A percentile compares a stretch with the other conserved stretches of the same genome.
These are phyloP conservation scores for Candida sojae DNA, from an alignment of 1,139 yeast genomes.

Conservation along the genomic window DNA sequence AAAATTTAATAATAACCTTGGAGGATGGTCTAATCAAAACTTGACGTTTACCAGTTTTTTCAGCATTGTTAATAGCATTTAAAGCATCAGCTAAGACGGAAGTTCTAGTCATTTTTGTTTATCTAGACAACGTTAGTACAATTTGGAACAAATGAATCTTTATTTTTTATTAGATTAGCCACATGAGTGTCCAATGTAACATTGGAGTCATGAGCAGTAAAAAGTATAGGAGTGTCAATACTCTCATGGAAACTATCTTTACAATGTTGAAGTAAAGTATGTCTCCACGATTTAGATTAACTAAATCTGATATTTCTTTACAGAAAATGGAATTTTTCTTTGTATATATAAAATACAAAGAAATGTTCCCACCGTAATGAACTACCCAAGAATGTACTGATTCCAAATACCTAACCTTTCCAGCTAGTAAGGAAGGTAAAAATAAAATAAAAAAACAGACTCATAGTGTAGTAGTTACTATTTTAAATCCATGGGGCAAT, in stretches of 20 bases:
- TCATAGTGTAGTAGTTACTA: conserved; percentile 1
- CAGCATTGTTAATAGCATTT: conserved; percentile 98
- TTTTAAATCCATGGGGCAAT: not conserved
- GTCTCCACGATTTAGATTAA: conserved; percentile 7
- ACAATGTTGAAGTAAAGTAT: conserved; percentile 16
- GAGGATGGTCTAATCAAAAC: conserved; percentile 98
- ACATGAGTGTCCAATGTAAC: conserved; percentile 39
- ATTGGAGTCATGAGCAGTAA: conserved; percentile 37
- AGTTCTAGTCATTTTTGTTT: conserved; percentile 83
- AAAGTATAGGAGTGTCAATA: conserved; percentile 26
- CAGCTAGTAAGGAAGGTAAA: not conserved
- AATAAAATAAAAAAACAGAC: conserved; percentile 6
- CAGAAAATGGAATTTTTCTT: not conserved
- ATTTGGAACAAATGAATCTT: not conserved
- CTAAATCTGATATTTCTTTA: conserved; percentile 3
- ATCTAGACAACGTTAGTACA: conserved; percentile 14
- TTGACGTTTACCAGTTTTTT: conserved; percentile 99
- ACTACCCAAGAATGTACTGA: conserved; percentile 11
- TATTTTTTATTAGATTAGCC: conserved; percentile 18
- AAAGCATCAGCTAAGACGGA: conserved; percentile 99
- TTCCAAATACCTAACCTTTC: conserved; percentile 7
- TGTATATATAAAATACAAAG: conserved; percentile 4
- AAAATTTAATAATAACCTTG: conserved; percentile 95
- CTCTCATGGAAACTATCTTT: conserved; percentile 20
- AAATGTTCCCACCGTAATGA: conserved; percentile 6